A percentile compares a stretch with the other conserved stretches of the same genome.
Conservation (phyloP, 139 green algal genomes). For the Chlamydomonas eustigma region DNA sequence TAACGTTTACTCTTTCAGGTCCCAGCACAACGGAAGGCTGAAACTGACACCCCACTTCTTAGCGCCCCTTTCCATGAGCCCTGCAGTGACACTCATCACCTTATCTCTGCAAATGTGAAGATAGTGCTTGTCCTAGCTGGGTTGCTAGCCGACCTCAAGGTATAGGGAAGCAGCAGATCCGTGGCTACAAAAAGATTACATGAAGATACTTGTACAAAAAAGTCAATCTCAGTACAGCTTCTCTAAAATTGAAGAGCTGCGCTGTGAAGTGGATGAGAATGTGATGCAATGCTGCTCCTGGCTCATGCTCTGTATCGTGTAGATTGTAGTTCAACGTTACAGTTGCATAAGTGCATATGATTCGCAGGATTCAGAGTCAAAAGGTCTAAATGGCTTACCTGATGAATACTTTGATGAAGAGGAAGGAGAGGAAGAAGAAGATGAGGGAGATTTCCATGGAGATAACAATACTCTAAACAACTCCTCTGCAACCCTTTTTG, state of each 20-base stretch:
- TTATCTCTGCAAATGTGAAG: slow-evolving; percentile 11
- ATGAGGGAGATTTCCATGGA: no score
- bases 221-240: background rate
- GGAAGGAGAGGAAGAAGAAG: background rate
- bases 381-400: no score
- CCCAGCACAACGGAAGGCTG: no score
- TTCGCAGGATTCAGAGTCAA: background rate
- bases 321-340: background rate
- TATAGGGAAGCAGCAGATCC: background rate
- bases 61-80: no score
- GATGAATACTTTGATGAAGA: background rate
- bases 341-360: background rate
- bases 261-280: no score
- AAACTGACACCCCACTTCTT: no score
- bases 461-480: background rate
- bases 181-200: no score
- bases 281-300: no score
- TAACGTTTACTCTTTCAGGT: no score
- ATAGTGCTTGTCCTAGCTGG: slow-evolving; percentile 17
- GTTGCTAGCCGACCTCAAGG: slow-evolving; percentile 16
- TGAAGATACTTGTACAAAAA: no score
- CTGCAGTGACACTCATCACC: background rate
- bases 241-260: background rate
- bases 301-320: background rate
- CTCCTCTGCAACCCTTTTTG: background rate